Evolutionary conservation across 352 stramenopile genomes (phyloP).

Genomic region (Phytophthora megakarya): DNA sequence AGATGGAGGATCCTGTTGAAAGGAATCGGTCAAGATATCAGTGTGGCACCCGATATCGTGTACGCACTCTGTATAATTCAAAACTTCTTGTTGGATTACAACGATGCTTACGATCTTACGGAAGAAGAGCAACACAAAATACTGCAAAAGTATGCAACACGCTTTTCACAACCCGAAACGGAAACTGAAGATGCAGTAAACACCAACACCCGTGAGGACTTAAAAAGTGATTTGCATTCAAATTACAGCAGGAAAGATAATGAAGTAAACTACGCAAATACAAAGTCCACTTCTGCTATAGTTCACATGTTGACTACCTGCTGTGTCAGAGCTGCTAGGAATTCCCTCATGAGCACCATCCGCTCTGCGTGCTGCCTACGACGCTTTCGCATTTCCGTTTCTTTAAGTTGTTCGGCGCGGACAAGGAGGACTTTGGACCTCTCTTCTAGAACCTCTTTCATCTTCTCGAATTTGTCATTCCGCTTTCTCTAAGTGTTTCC

Average conservation of each 20-base stretch:
- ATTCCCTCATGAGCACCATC: not conserved
- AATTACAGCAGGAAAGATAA: too few species aligned
- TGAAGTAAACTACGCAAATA: too few species aligned
- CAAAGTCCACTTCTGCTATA: too few species aligned
- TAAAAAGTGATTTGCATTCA: too few species aligned
- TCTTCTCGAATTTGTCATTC: not conserved
- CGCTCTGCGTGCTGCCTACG: not conserved
- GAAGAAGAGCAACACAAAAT: not conserved
- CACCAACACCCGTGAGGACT: too few species aligned
- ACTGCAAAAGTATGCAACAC: not conserved
- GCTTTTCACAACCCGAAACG: not conserved
- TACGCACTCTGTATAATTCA: constrained; percentile 2
- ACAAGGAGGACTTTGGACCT: not conserved
- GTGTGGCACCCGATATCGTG: not conserved
- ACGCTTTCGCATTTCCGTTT: not conserved
- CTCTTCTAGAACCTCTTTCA: not conserved
- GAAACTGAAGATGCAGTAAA: too few species aligned
- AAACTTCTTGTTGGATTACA: not conserved
- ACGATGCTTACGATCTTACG: not conserved
- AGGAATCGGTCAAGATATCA: not conserved
- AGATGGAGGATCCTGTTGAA: not conserved
- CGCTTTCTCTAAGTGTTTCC: not conserved
- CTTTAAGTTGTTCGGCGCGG: not conserved
- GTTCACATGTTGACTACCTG: too few species aligned
- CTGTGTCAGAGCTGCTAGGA: too few species aligned